Conservation (phyloP, 495 filamentous ascomycete species). For the Aspergillus mulundensis region DNA sequence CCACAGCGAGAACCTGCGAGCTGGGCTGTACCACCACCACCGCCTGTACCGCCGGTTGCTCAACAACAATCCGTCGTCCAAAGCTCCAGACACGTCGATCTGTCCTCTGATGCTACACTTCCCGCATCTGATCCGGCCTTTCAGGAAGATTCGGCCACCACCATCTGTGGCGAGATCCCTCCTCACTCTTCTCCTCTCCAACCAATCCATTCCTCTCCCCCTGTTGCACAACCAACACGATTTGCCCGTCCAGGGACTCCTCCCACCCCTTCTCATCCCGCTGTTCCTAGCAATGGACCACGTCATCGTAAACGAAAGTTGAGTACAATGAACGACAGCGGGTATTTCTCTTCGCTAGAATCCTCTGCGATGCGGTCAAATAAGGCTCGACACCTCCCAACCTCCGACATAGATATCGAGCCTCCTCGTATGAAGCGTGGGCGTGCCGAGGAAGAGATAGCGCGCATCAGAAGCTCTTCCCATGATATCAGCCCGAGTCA, state of each 20-base stretch:
- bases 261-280: conserved; percentile 59
- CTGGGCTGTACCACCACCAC: conserved; percentile 38
- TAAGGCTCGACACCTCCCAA: conserved; percentile 55
- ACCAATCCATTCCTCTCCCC: conserved; percentile 83
- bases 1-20: conserved; percentile 35
- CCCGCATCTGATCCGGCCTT: conserved; percentile 74
- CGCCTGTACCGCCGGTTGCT: conserved; percentile 33
- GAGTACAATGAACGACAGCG: conserved; percentile 86
- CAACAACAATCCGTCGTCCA: conserved; percentile 24
- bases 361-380: conserved; percentile 80
- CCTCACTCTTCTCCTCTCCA: conserved; percentile 59
- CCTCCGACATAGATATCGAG: conserved; percentile 67
- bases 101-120: conserved; percentile 94
- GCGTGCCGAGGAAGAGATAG: conserved; percentile 92
- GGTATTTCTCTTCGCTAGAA: conserved; percentile 96
- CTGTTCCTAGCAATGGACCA: conserved; percentile 43
- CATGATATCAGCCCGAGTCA: conserved; percentile 81
- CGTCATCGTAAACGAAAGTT: conserved; percentile 66
- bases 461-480: conserved; percentile 84
- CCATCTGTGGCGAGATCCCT: conserved; percentile 43
- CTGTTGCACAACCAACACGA: conserved; percentile 61
- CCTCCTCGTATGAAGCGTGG: conserved; percentile 79
- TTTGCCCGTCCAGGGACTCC: conserved; percentile 68
- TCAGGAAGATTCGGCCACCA: conserved; percentile 50
- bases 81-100: conserved; percentile 45